Base-by-base conservation (phyloP, 1,139 yeast genomes). In the Pichia sp. region DNA sequence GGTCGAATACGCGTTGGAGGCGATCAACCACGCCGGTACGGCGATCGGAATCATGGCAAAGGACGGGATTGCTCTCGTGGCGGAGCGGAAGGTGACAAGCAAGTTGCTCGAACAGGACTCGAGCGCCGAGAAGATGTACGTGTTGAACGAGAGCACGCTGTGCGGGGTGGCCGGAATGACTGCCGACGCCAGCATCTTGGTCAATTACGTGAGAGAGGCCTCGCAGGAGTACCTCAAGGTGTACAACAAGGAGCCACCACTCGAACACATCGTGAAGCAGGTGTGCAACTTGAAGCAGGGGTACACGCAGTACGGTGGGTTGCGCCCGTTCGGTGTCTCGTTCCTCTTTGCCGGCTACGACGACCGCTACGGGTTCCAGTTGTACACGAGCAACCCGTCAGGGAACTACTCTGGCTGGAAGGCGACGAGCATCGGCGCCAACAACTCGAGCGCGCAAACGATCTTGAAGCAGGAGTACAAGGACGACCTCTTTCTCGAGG, bases 361-460 rank as follows among this genome's bases (percentile, higher is more conserved):
- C 68, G 95, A 89, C 54, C 74, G 89, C 63, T 86, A 85, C 63
- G 89, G 91, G 47, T 93, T 86, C 75, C 99, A 95, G 71, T 76
- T 95, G 61, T 95, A 86, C 71, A 91, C 96, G 19, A 87, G 96
- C 21, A 93, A 95, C 67, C 99, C 99, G 13, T 87, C 96, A 0
- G 99, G 99, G 37, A 95, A 95, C 71, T 95, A 90, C 68, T 83
- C 95, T 39, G 99, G 99, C 26, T 95, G 99, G 99, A 90, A 87
- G 70, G 99, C 99, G 44, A 91, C 97, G 42, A 81, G 91, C 63
- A 93, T 93, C 58, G 99, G 99, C 41, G 96, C 98, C 53, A 95
- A 93, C 72, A 91, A 89, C 59, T 82, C 96, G 4, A 91, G 96
- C 44, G 97, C 98, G 2, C 99, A 95, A 72, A 91, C 99, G 1